Conservation (phyloP, 2,329 filamentous ascomycete species). For the Fusarium beomiforme region DNA sequence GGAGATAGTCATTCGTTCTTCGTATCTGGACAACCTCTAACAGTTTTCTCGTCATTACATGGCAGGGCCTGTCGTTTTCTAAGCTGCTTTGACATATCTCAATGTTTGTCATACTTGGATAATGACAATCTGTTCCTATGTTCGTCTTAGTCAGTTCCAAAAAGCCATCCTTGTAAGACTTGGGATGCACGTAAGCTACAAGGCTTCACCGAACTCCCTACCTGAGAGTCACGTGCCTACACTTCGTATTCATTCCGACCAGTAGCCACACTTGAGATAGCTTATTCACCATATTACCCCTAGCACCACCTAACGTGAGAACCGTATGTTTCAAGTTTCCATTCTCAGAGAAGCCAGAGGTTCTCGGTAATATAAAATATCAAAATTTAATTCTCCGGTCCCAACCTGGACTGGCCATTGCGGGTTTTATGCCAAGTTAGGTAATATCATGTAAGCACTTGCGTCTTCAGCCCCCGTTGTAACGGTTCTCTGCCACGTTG, state of each 20-base stretch:
- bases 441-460: constrained; percentile 28
- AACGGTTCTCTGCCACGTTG: constrained; percentile 21
- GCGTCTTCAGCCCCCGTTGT: constrained; percentile 14
- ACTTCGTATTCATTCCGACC: neutral
- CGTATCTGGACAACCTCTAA: neutral
- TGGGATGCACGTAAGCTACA: neutral
- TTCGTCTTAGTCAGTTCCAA: neutral
- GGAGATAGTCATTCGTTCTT: neutral
- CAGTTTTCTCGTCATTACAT: neutral
- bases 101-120: neutral
- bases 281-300: neutral
- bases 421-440: constrained; percentile 20
- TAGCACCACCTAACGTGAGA: neutral
- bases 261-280: neutral
- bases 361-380: neutral
- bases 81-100: neutral
- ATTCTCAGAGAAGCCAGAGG: neutral
- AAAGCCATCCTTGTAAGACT: neutral
- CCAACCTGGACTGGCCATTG: neutral
- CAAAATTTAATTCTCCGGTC: constrained; percentile 5
- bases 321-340: neutral
- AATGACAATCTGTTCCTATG: neutral
- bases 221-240: neutral
- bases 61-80: neutral
- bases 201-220: neutral